phyloP scores from a whole-genome alignment of 208 protist genomes.

The Balamuthia mandrillaris region DNA sequence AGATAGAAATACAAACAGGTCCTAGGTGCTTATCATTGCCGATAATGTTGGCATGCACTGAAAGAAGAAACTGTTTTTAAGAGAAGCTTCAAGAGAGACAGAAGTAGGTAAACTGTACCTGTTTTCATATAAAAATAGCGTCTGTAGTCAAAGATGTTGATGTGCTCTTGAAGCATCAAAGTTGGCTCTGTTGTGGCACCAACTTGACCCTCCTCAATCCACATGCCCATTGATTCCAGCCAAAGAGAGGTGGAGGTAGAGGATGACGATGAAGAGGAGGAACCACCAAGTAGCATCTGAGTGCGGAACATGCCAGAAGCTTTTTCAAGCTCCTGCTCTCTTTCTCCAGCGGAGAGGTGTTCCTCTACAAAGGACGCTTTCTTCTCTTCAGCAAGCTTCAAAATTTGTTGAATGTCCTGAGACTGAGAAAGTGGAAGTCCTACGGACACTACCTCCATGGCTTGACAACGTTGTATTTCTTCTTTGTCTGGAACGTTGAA shows the following conservation, averaged over 20 bases:
- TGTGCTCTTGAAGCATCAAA: conserved; percentile 7
- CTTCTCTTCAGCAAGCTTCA: no score
- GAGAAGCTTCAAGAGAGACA: neutral
- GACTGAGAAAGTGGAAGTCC: no score
- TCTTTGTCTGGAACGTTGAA: no score
- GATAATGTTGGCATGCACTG: conserved; percentile 30
- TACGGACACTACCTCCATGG: no score
- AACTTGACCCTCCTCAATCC: neutral
- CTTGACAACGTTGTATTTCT: no score
- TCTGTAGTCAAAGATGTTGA: neutral
- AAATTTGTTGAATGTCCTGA: no score
- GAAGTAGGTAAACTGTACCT: neutral
- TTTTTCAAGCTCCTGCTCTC: no score
- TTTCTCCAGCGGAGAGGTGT: no score
- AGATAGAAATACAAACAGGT: conserved; percentile 8
- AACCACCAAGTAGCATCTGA: no score
- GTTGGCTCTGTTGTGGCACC: neutral
- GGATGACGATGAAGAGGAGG: neutral
- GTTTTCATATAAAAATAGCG: neutral
- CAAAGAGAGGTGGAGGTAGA: neutral
- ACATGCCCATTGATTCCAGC: neutral
- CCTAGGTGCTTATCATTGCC: conserved; percentile 13
- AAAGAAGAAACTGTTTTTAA: neutral
- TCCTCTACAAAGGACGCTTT: no score
- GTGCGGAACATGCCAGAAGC: no score